phyloP scores from a whole-genome alignment of 345 rosid genomes.

The Citrus unshiu region DNA sequence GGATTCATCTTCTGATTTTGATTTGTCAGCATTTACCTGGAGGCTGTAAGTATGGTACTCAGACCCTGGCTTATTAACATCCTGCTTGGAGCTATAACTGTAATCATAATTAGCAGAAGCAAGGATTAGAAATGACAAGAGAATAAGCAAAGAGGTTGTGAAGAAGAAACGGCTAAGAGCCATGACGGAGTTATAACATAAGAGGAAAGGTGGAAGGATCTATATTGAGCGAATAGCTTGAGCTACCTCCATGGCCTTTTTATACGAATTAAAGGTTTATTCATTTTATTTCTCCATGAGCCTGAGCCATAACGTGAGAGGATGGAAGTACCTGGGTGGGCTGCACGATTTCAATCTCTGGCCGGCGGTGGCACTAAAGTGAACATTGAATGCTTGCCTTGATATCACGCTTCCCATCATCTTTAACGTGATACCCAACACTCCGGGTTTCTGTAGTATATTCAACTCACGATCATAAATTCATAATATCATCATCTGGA shows the following conservation, averaged over 20 bases:
- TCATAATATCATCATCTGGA: background rate
- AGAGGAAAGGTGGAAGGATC: background rate
- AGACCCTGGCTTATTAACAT: background rate
- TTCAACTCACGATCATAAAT: background rate
- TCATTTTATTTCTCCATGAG: background rate
- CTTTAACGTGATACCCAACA: background rate
- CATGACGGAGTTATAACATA: background rate
- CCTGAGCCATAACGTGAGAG: background rate
- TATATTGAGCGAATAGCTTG: background rate
- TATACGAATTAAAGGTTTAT: background rate
- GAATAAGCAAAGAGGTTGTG: background rate
- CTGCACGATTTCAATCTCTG: constrained; percentile 1
- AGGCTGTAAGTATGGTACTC: background rate
- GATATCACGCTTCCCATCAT: background rate
- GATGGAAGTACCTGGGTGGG: background rate
- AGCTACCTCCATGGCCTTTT: background rate
- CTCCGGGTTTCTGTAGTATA: background rate
- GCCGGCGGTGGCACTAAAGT: background rate
- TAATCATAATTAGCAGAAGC: constrained; percentile 18
- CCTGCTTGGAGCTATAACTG: constrained; percentile 1
- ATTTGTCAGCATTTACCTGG: background rate
- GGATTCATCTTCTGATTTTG: background rate
- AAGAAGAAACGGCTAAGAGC: background rate
- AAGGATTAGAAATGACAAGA: constrained; percentile 2
- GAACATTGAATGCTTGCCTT: background rate